These are phyloP conservation scores for Coniosporium uncinatum DNA, from an alignment of 2,329 filamentous ascomycete species.

Conservation along the genomic window DNA sequence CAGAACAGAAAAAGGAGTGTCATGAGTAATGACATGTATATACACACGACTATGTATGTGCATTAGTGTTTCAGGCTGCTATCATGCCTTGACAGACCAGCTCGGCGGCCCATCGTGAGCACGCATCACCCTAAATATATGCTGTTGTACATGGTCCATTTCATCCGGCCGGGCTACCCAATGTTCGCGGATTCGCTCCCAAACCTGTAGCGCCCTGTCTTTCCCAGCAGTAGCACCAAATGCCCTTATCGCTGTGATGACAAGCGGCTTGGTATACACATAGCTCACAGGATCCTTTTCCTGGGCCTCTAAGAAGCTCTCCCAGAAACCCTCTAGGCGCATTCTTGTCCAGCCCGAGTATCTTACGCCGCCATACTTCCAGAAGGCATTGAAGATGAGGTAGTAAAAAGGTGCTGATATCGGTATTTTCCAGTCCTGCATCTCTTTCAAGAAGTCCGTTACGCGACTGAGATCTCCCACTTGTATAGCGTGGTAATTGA, in stretches of 20 bases:
- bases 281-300: constrained; percentile 11
- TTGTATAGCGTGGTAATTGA: constrained; percentile 65
- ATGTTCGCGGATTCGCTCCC: constrained; percentile 31
- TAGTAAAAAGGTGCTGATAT: constrained; percentile 75
- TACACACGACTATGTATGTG: no score
- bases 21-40: no score
- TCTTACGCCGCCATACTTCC: constrained; percentile 59
- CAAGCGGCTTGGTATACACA: constrained; percentile 43
- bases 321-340: constrained; percentile 64
- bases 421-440: constrained; percentile 63
- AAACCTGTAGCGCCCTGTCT: constrained; percentile 49
- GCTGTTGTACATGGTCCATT: no score
- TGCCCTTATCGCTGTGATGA: no score
- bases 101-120: no score
- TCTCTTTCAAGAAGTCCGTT: constrained; percentile 70
- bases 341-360: constrained; percentile 67
- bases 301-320: constrained; percentile 50
- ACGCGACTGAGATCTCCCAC: constrained; percentile 70
- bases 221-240: constrained; percentile 54
- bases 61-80: no score
- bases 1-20: no score
- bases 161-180: no score
- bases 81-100: no score
- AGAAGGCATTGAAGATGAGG: constrained; percentile 78
- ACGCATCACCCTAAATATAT: no score